Evolutionary conservation across 306 rosid species (phyloP).

Genomic region (Bauhinia variegata): DNA sequence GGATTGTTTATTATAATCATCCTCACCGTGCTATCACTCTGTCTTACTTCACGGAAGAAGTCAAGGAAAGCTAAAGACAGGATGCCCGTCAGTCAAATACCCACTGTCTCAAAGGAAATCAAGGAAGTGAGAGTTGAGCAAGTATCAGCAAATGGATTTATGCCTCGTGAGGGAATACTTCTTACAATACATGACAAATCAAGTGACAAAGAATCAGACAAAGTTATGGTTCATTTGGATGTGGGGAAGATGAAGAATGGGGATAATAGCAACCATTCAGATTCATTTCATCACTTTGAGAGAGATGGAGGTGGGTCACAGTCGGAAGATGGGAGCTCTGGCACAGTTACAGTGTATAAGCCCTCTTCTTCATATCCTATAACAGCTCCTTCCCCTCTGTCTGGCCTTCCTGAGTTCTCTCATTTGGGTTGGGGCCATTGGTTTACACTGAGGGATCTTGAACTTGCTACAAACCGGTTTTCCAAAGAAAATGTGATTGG

Average conservation of each 20-base stretch:
- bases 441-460: constrained; percentile 95
- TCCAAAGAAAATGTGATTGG: constrained; percentile 80
- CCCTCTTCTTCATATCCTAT: constrained; percentile 69
- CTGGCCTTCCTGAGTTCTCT: constrained; percentile 86
- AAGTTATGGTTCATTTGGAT: constrained; percentile 77
- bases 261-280: constrained; percentile 65
- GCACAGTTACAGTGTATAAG: constrained; percentile 52
- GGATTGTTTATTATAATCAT: constrained; percentile 70
- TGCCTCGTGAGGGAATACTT: constrained; percentile 81
- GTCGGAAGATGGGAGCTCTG: constrained; percentile 85
- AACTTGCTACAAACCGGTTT: constrained; percentile 79
- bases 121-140: constrained; percentile 89
- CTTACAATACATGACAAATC: constrained; percentile 84
- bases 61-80: constrained; percentile 58
- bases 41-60: constrained; percentile 76
- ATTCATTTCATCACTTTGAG: constrained; percentile 68
- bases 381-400: constrained; percentile 82
- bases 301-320: constrained; percentile 63
- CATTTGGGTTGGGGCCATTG: constrained; percentile 99
- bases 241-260: constrained; percentile 68
- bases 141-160: constrained; percentile 63
- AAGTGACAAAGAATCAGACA: constrained; percentile 74
- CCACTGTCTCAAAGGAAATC: constrained; percentile 84
- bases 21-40: constrained; percentile 68
- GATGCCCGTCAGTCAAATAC: constrained; percentile 73